Percentiles rank a stretch among this genome's conserved stretches.
These are phyloP conservation scores for Metschnikowia colocasiae DNA, from an alignment of 805 yeast species.

Conservation along the genomic window DNA sequence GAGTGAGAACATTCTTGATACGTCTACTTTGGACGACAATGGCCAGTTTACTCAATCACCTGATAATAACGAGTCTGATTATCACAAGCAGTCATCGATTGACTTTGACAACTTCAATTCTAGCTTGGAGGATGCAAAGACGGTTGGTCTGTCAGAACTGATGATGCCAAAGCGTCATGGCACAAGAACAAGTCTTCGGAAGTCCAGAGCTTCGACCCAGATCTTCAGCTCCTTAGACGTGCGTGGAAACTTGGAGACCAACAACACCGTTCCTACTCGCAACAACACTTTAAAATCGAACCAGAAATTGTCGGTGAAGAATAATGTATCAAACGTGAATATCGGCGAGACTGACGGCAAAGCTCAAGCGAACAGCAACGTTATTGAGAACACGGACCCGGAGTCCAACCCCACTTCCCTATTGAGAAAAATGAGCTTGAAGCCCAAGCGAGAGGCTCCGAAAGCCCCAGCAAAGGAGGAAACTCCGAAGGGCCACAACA, in stretches of 20 bases:
- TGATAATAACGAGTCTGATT: conserved; percentile 1
- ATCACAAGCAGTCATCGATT: conserved; percentile 1
- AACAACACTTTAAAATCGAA: neutral
- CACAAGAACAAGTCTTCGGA: conserved; percentile 14
- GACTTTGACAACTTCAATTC: conserved; percentile 8
- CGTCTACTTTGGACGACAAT: conserved; percentile 22
- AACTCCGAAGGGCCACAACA: conserved; percentile 18
- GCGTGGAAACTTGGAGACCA: conserved; percentile 7
- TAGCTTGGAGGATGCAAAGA: conserved; percentile 6
- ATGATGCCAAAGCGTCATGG: conserved; percentile 10
- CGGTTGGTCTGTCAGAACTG: conserved; percentile 3
- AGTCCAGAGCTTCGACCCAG: conserved; percentile 28
- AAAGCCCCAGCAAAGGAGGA: conserved; percentile 26
- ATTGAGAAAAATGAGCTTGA: conserved; percentile 29
- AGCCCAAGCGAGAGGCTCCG: conserved; percentile 40
- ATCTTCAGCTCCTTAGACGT: conserved; percentile 28
- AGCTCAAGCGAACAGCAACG: neutral
- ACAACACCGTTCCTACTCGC: neutral
- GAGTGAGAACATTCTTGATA: conserved; percentile 22
- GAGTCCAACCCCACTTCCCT: neutral
- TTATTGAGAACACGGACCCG: neutral
- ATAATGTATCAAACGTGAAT: neutral
- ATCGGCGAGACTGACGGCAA: neutral
- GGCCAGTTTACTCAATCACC: conserved; percentile 10
- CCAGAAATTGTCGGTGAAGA: neutral